Conservation (phyloP, 2,329 filamentous ascomycete species). For the Beauveria rudraprayagi region DNA sequence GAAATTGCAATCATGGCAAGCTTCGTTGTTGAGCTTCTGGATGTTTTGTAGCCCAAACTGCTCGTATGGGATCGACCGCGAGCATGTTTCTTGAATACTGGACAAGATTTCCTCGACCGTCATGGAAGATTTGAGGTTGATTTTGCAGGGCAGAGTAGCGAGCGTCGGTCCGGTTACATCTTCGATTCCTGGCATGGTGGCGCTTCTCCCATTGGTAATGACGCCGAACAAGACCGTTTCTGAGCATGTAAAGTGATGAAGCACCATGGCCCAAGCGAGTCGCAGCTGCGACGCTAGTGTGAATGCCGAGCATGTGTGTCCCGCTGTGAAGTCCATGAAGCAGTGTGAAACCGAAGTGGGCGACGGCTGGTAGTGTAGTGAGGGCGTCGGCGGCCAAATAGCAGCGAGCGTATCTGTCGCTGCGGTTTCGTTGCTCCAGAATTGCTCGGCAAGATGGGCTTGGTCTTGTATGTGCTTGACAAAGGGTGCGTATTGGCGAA, state of each 20-base stretch:
- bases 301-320: not conserved
- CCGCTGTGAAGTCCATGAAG: slow-evolving; percentile 25
- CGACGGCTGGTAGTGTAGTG: slow-evolving; percentile 33
- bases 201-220: slow-evolving; percentile 43
- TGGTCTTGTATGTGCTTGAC: slow-evolving; percentile 32
- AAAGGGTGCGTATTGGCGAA: not conserved
- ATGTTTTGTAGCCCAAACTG: slow-evolving; percentile 23
- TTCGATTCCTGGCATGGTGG: slow-evolving; percentile 32
- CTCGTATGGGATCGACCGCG: slow-evolving; percentile 20
- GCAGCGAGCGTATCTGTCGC: slow-evolving; percentile 19
- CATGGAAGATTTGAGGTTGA: slow-evolving; percentile 29
- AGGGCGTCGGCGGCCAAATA: slow-evolving; percentile 30
- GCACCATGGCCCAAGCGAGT: slow-evolving; percentile 45
- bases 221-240: slow-evolving; percentile 45
- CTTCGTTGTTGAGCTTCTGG: slow-evolving; percentile 14
- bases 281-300: slow-evolving; percentile 43
- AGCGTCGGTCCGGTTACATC: slow-evolving; percentile 47
- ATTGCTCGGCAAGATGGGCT: slow-evolving; percentile 19
- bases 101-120: slow-evolving; percentile 38
- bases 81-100: slow-evolving; percentile 15
- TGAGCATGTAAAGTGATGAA: slow-evolving; percentile 38
- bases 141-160: slow-evolving; percentile 42
- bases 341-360: slow-evolving; percentile 35
- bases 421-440: slow-evolving; percentile 22
- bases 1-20: slow-evolving; percentile 16